Base-by-base conservation (phyloP, 73 alveolate species). In the Paramecium caudatum region DNA sequence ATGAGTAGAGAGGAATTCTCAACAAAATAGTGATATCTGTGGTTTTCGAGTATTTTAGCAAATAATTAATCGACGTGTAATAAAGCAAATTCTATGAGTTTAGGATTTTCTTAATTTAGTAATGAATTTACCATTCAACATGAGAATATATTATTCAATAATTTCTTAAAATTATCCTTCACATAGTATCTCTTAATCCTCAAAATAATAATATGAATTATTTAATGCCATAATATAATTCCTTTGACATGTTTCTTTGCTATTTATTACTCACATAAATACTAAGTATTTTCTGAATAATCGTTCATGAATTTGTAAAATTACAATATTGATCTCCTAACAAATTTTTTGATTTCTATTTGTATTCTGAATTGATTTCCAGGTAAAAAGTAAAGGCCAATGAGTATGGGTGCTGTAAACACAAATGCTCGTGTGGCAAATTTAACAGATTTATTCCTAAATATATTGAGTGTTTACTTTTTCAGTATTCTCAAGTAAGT, bases 111-210 rank as follows among this genome's bases (percentile, higher is more conserved):
- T 55, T 55, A 16, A 9, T 55, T 9, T 2, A 55, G 9, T 5
- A 55, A 55, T 55, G 23, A 23, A 19, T 27, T 55, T 55, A 55
- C 80, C 45, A 55, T 55, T 55, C 80, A 55, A 19, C 30, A 55
- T 16, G 12, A 55, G 30, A 10, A 55, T 49, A 36, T 49, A 55
- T 55, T 55, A 55, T 55, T 55, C 30, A 55, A 55, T 55, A 0
- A 55, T 55, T 27, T 55, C 5, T 10, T 55, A 21, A 8, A 55
- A 55, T 9, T 27, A 2, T 7, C 80, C 80, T 55, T 55, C 41
- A 17, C 30, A 27, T 6, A 10, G 10, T 0, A 55, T 19, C 30
- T 55, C 80, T 23, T 21, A 55, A 10, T 21, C 80, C 3, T 55
- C 70, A 55, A 55, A 55, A 19, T 19, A 55, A 19, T 27, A 27